Evolutionary conservation across 2,329 filamentous ascomycete species (phyloP).

Genomic region (Aspergillus arachidicola): DNA sequence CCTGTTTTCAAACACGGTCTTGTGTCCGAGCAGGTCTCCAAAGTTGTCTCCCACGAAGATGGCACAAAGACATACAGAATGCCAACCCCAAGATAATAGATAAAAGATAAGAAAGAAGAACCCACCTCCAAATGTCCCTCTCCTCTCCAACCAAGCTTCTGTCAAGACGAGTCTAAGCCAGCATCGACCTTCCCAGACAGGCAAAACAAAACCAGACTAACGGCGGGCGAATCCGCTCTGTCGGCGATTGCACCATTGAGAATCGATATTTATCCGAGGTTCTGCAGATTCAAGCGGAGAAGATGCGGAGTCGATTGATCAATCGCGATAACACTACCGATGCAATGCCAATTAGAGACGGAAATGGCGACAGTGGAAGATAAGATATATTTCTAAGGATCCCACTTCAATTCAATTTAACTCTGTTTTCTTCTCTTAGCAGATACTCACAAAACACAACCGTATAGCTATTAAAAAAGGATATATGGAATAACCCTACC

Average conservation of each 20-base stretch:
- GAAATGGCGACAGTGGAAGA: not conserved
- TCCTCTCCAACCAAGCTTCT: not conserved
- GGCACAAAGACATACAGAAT: no score
- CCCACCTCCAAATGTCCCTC: not conserved
- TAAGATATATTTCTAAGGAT: not conserved
- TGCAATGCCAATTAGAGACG: not conserved
- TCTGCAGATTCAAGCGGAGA: not conserved
- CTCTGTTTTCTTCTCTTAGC: not conserved
- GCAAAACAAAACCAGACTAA: not conserved
- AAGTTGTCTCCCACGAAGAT: not conserved
- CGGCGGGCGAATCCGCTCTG: not conserved
- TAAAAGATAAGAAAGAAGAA: not conserved
- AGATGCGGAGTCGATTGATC: not conserved
- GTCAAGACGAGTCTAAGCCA: not conserved
- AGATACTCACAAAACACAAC: not conserved
- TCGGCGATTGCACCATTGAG: conserved; percentile 1
- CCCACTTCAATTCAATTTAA: not conserved
- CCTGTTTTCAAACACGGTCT: not conserved
- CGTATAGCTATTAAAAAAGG: no score
- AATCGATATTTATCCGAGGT: not conserved
- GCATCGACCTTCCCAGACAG: not conserved
- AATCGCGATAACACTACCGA: not conserved
- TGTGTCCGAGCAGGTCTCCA: not conserved
- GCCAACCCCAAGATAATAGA: not conserved
- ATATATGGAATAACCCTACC: not conserved